Evolutionary conservation across 1,284 basidiomycete genomes (phyloP), one percentile per base, ranked within the genome.

Genomic region (Ustilago loliicola): DNA sequence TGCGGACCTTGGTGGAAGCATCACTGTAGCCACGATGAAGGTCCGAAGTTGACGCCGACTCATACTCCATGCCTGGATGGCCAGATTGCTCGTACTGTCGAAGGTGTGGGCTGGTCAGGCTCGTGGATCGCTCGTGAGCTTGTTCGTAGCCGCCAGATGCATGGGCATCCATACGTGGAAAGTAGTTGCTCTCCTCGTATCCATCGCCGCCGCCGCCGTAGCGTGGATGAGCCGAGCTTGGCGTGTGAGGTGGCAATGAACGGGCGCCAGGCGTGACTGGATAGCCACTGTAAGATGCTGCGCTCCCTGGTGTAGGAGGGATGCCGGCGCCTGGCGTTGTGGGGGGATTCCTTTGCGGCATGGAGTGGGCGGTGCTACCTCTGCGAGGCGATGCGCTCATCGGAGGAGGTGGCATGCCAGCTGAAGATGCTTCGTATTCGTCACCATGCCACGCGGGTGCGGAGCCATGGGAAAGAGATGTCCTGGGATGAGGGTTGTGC

Each of bases 111-210:
- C 70, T 72, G 2, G 61, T 72, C 47, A 64, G 30, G 57, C 68
- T 71, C 54, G 58, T 36, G 3, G 65, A 54, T 38, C 58, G 53
- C 15, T 65, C 68, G 17, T 59, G 50, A 23, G 23, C 45, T 15
- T 30, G 60, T 2, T 56, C 45, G 21, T 60, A 60, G 63, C 32
- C 40, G 21, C 27, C 36, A 10, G 52, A 36, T 32, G 48, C 48
- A 30, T 47, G 29, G 1, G 48, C 53, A 9, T 61, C 59, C 53
- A 72, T 38, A 23, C 55, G 65, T 2, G 73, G 73, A 30, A 76
- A 76, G 55, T 76, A 76, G 27, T 76, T 72, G 58, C 61, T 68
- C 48, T 71, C 73, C 34, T 65, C 65, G 27, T 62, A 60, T 10
- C 40, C 57, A 8, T 72, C 65, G 21, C 32, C 42, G 42, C 32